These are phyloP conservation scores for Glonium stellatum DNA, from an alignment of 495 filamentous ascomycete genomes.

Conservation along the genomic window DNA sequence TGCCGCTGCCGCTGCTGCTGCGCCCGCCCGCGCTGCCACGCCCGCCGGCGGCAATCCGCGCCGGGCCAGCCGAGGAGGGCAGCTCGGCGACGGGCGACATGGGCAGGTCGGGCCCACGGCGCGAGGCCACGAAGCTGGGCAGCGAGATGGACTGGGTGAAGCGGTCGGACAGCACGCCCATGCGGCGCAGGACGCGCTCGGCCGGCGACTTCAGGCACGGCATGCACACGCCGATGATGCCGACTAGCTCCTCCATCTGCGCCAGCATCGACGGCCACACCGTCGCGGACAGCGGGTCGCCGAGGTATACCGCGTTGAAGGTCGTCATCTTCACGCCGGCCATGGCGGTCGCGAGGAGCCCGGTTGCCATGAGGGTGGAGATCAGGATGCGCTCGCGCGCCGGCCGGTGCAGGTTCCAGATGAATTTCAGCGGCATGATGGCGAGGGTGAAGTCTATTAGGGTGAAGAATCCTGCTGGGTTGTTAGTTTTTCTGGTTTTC, in stretches of 20 bases:
- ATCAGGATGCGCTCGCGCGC: slow-evolving; percentile 14
- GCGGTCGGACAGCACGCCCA: no score
- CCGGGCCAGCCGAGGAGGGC: no score
- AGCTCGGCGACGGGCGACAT: no score
- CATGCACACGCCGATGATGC: slow-evolving; percentile 14
- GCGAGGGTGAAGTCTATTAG: slow-evolving; percentile 16
- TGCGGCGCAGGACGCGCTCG: neutral
- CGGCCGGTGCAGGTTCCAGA: slow-evolving; percentile 9
- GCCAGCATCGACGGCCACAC: slow-evolving; percentile 17
- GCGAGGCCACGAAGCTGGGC: no score
- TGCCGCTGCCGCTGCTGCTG: no score
- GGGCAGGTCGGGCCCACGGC: no score
- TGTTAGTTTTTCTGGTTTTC: no score
- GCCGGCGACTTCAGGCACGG: slow-evolving; percentile 12
- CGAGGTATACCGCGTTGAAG: slow-evolving; percentile 2
- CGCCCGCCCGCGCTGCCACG: no score
- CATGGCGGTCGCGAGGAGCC: slow-evolving; percentile 15
- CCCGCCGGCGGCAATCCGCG: no score
- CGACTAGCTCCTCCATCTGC: slow-evolving; percentile 17
- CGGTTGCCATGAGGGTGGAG: slow-evolving; percentile 12
- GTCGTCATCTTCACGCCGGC: slow-evolving; percentile 16
- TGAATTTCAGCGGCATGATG: slow-evolving; percentile 13
- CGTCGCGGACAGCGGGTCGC: slow-evolving; percentile 18
- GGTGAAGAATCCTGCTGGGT: slow-evolving; percentile 5
- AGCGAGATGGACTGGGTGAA: no score